These are phyloP conservation scores for Scalesia atractyloides DNA, from an alignment of 129 eudicot species.

Conservation along the genomic window DNA sequence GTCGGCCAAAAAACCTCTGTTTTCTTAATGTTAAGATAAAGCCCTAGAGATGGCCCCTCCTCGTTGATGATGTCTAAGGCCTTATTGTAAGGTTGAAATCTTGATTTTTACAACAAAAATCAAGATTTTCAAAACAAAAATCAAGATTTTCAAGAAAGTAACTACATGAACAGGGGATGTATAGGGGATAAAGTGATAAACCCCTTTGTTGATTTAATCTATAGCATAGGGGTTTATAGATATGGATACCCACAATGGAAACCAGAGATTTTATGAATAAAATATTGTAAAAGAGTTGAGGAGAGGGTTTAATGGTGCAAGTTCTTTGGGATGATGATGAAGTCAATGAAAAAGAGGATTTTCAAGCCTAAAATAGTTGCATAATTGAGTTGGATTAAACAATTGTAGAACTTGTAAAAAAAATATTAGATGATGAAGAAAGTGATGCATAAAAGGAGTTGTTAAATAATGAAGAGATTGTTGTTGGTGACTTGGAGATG, in stretches of 20 bases:
- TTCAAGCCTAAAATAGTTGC: background rate
- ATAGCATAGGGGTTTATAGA: conserved; percentile 27
- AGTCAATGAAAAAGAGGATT: background rate
- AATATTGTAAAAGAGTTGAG: background rate
- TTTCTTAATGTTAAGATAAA: too few species aligned
- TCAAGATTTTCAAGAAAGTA: too few species aligned
- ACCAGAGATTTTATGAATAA: conserved; percentile 22
- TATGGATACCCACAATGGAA: conserved; percentile 44
- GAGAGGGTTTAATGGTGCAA: background rate
- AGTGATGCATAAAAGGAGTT: background rate
- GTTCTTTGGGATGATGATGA: conserved; percentile 6
- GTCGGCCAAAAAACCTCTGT: too few species aligned
- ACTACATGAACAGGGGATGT: too few species aligned
- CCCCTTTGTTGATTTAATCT: background rate
- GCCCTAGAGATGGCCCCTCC: too few species aligned
- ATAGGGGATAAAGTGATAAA: too few species aligned
- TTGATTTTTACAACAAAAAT: conserved; percentile 13
- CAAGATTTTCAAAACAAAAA: conserved; percentile 15
- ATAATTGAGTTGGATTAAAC: background rate
- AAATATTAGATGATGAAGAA: background rate
- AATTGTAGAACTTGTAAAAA: background rate
- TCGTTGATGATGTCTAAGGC: too few species aligned
- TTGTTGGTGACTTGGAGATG: conserved; percentile 9
- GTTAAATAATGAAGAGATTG: conserved; percentile 1
- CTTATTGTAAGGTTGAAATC: conserved; percentile 9